phyloP scores from a whole-genome alignment of 2,329 filamentous ascomycete species.

The Endoconidiophora laricicola region DNA sequence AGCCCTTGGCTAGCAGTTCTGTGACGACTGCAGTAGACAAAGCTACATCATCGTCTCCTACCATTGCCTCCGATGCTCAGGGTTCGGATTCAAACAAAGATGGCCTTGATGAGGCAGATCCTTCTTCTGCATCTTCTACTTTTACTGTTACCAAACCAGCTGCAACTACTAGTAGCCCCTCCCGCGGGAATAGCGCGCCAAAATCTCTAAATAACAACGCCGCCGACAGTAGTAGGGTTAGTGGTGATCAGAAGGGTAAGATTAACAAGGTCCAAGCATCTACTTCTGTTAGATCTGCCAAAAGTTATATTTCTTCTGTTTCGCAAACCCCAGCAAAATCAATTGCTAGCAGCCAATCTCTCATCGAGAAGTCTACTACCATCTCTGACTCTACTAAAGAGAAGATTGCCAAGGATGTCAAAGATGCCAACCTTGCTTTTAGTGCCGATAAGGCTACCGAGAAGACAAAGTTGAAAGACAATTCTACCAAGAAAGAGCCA shows the following conservation, averaged over 20 bases:
- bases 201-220: too few relatives aligned
- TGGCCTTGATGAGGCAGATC: too few relatives aligned
- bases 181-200: too few relatives aligned
- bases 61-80: not conserved
- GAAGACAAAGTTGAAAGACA: conserved; percentile 19
- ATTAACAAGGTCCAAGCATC: not conserved
- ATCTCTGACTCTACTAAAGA: not conserved
- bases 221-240: not conserved
- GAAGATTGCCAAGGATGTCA: not conserved
- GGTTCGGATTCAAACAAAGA: not conserved
- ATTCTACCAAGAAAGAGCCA: conserved; percentile 14
- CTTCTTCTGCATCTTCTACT: not conserved
- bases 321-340: not conserved
- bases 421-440: not conserved
- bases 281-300: not conserved
- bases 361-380: not conserved
- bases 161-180: not conserved
- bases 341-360: not conserved
- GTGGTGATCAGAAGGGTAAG: conserved; percentile 9
- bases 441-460: conserved; percentile 12
- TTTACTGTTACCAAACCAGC: not conserved
- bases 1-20: too few relatives aligned
- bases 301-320: conserved; percentile 1
- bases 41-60: too few relatives aligned
- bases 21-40: too few relatives aligned